A percentile compares a stretch with the other conserved stretches of the same genome.
Evolutionary conservation across 805 yeast genomes (phyloP).

Genomic region (Wickerhamomyces silvicola): DNA sequence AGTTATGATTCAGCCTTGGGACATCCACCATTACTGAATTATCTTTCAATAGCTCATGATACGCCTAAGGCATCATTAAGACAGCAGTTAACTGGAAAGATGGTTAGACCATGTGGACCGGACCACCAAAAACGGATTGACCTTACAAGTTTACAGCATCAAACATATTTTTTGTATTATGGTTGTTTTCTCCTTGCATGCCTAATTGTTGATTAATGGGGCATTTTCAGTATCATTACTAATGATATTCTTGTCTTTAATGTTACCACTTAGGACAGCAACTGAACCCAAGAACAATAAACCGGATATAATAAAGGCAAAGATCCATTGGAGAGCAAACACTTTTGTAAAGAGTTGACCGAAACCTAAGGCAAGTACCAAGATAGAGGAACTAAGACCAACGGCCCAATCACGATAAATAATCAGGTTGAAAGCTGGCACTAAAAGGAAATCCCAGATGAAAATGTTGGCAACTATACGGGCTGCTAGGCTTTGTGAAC

Average conservation of each 20-base stretch:
- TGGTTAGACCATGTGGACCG: conserved; percentile 30
- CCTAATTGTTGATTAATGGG: conserved; percentile 28
- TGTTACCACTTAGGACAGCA: conserved; percentile 36
- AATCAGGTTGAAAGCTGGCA: conserved; percentile 52
- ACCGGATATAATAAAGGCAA: conserved; percentile 63
- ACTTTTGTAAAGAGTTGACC: conserved; percentile 64
- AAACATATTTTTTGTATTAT: too few relatives aligned
- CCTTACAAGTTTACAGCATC: too few relatives aligned
- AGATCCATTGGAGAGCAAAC: conserved; percentile 81
- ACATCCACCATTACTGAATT: conserved; percentile 48
- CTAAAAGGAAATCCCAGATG: conserved; percentile 70
- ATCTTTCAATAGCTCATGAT: conserved; percentile 46
- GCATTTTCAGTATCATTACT: conserved; percentile 27
- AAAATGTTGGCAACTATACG: conserved; percentile 66
- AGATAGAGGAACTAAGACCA: conserved; percentile 51
- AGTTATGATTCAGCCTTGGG: conserved; percentile 57
- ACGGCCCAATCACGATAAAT: conserved; percentile 66
- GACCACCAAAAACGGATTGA: conserved; percentile 1
- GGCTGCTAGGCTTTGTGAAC: conserved; percentile 46
- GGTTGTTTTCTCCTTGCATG: too few relatives aligned
- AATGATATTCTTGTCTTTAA: conserved; percentile 3
- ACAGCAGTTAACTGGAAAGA: conserved; percentile 31
- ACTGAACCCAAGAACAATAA: conserved; percentile 46
- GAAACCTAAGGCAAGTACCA: conserved; percentile 60
- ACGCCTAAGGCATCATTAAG: conserved; percentile 32